Percentiles rank a stretch among this genome's conserved stretches.
These are phyloP conservation scores for Zopfochytrium polystomum DNA, from an alignment of 371 early-diverging fungal species.

Conservation along the genomic window DNA sequence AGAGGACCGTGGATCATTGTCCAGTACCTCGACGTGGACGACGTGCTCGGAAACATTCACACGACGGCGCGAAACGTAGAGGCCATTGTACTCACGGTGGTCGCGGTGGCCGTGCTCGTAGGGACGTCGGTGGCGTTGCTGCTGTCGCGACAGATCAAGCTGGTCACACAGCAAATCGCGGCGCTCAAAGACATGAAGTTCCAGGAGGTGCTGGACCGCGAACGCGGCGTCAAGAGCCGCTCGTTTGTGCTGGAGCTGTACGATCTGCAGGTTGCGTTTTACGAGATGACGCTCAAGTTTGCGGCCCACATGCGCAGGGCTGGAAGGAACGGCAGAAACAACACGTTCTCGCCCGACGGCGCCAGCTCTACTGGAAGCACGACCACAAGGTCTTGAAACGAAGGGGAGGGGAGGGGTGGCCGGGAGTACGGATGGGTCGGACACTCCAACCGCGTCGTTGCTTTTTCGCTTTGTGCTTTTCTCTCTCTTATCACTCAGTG, in stretches of 20 bases:
- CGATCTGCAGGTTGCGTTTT: slow-evolving; percentile 7
- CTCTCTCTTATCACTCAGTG: too few relatives aligned
- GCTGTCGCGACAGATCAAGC: slow-evolving; percentile 10
- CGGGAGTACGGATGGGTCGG: too few relatives aligned
- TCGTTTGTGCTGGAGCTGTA: slow-evolving; percentile 14
- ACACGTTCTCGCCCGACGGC: too few relatives aligned
- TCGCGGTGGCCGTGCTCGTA: slow-evolving; percentile 8
- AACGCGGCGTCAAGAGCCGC: slow-evolving; percentile 7
- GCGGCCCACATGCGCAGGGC: too few relatives aligned
- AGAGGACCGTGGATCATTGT: slow-evolving; percentile 9
- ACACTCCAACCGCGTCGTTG: too few relatives aligned
- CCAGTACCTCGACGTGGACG: slow-evolving; percentile 17
- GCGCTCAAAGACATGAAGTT: slow-evolving; percentile 10
- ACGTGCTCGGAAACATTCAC: slow-evolving; percentile 1
- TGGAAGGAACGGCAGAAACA: too few relatives aligned
- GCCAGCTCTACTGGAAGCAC: too few relatives aligned
- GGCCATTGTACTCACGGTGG: slow-evolving; percentile 6
- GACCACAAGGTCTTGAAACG: too few relatives aligned
- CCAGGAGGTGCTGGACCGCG: slow-evolving; percentile 14
- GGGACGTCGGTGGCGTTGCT: slow-evolving; percentile 11
- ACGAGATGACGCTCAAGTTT: slow-evolving; percentile 9
- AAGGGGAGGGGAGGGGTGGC: too few relatives aligned
- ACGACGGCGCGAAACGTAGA: background rate
- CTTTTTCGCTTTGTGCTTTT: too few relatives aligned
- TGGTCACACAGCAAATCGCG: slow-evolving; percentile 8